Base-by-base conservation (phyloP, 257 asterid species). In the Lavandula angustifolia region DNA sequence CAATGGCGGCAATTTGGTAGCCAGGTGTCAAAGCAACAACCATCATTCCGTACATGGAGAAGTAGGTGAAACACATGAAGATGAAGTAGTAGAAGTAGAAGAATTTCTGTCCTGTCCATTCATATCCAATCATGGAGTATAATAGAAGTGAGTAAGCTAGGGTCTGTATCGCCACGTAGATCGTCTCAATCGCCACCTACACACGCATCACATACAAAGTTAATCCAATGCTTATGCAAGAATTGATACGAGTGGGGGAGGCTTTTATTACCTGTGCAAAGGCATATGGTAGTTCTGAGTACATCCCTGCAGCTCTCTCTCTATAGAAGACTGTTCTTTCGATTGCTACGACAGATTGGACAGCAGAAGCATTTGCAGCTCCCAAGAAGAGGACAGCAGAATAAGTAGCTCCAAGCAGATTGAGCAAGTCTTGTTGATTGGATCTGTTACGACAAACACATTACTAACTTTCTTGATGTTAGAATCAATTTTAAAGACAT, bases 21-120 rank as follows among this genome's bases (percentile, higher is more conserved):
- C 95, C 91, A 12, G 96, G 96, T 27, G 96, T 89, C 17, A 89
- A 43, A 7, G 96, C 95, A 1, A 89, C 96, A 62, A 86, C 86
- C 96, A 89, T 89, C 96, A 89, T 89, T 0, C 96, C 96, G 2
- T 81, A 89, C 91, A 89, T 76, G n/a, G 96, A 79, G 94, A 89
- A 89, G 80, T 89, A 89, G 14, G 87, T 70, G 77, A 82, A 89
- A 76, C 95, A 86, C 96, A 89, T 89, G 84, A 86, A 89, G 70
- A 89, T 73, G 82, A 82, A 86, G 87, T 84, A 89, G 81, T 82
- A 89, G 81, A 88, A 88, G 47, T 82, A 86, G 68, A 84, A 75
- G 82, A 89, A 84, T 61, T 89, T 89, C 31, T 7, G 74, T 11
- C 73, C 79, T 0, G 90, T 84, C 96, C 96, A 84, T 0, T 86